phyloP scores from a whole-genome alignment of 192 early-diverging fungal species.

The Geranomyces variabilis region DNA sequence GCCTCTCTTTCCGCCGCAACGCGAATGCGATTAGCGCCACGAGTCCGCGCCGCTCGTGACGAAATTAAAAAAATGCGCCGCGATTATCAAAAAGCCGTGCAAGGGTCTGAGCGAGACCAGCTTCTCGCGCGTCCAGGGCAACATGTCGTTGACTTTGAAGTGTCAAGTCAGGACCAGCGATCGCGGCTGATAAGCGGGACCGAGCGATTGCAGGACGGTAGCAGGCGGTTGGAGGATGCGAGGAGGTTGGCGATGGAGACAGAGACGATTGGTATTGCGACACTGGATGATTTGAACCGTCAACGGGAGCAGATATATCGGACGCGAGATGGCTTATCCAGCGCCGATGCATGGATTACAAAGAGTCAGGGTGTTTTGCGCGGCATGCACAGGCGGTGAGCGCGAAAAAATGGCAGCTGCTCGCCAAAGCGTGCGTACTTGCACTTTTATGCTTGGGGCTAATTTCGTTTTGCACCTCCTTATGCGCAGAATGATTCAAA shows the following conservation, averaged over 20 bases:
- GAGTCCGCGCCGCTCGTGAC: slow-evolving; percentile 72
- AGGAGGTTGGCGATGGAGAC: slow-evolving; percentile 91
- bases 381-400: slow-evolving; percentile 76
- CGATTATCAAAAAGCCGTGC: slow-evolving; percentile 62
- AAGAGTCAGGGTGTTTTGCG: slow-evolving; percentile 57
- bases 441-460: too few species aligned
- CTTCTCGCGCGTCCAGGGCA: slow-evolving; percentile 38
- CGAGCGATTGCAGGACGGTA: slow-evolving; percentile 79
- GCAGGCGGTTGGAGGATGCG: slow-evolving; percentile 81
- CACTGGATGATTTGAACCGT: slow-evolving; percentile 77
- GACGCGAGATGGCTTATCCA: slow-evolving; percentile 73
- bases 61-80: slow-evolving; percentile 79
- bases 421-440: too few species aligned
- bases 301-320: slow-evolving; percentile 90
- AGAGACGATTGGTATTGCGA: slow-evolving; percentile 83
- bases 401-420: too few species aligned
- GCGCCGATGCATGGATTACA: slow-evolving; percentile 58
- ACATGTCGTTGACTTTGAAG: slow-evolving; percentile 47
- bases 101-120: slow-evolving; percentile 46
- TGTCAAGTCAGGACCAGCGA: slow-evolving; percentile 74
- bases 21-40: slow-evolving; percentile 68
- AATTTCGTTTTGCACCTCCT: background rate
- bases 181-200: slow-evolving; percentile 79
- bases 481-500: slow-evolving; percentile 75
- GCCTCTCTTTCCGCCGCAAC: slow-evolving; percentile 67